Percentiles rank a stretch among this genome's conserved stretches.
Conservation (phyloP, 1,284 basidiomycete genomes). For the Pisolithus thermaeus region DNA sequence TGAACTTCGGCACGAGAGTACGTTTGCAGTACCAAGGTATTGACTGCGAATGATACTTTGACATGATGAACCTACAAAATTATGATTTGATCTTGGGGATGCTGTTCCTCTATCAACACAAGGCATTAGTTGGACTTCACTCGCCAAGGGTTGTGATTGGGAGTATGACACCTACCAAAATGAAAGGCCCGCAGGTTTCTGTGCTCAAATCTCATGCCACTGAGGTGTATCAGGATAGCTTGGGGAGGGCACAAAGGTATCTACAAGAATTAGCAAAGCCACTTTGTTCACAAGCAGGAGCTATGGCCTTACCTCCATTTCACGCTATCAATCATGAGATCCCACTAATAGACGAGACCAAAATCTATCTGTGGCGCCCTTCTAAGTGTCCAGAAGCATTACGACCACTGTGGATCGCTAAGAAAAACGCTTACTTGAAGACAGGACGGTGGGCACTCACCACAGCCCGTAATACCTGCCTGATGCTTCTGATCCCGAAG, state of each 20-base stretch:
- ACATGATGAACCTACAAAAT: too few relatives aligned
- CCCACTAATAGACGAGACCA: conserved; percentile 26
- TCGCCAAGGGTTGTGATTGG: too few relatives aligned
- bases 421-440: conserved; percentile 22
- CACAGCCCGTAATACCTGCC: conserved; percentile 24
- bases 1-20: too few relatives aligned
- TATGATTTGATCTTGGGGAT: too few relatives aligned
- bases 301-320: conserved; percentile 27
- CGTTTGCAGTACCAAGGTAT: too few relatives aligned
- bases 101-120: too few relatives aligned
- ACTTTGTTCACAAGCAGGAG: conserved; percentile 19
- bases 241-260: conserved; percentile 14
- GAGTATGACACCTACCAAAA: conserved; percentile 3
- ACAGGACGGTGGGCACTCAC: conserved; percentile 27
- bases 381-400: conserved; percentile 27
- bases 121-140: too few relatives aligned
- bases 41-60: too few relatives aligned
- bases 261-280: conserved; percentile 17
- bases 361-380: conserved; percentile 25
- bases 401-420: conserved; percentile 23
- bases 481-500: conserved; percentile 32
- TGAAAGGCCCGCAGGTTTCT: conserved; percentile 17
- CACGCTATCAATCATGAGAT: conserved; percentile 31
- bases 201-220: conserved; percentile 15
- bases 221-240: conserved; percentile 6